A percentile compares a stretch with the other conserved stretches of the same genome.
Evolutionary conservation across 768 basidiomycete species (phyloP).

Genomic region (Cantharellus cinnabarinus): DNA sequence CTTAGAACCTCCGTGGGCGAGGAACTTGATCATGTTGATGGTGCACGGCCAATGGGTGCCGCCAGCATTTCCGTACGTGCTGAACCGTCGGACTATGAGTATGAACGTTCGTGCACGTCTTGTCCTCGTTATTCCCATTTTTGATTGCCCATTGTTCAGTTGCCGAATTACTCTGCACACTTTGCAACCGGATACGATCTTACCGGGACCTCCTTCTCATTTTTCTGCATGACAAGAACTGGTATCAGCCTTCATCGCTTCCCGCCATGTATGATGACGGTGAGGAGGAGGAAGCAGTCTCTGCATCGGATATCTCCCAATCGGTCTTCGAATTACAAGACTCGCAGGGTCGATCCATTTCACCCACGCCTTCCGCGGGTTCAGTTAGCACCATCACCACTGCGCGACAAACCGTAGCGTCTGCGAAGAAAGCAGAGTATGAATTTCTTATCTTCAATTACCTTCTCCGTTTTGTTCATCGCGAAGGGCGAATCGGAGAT

Average conservation of each 20-base stretch:
- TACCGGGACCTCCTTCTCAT: slow-evolving; percentile 84
- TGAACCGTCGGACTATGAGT: slow-evolving; percentile 73
- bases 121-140: neutral
- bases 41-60: slow-evolving; percentile 61
- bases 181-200: slow-evolving; percentile 82
- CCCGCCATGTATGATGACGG: slow-evolving; percentile 38
- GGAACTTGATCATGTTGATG: slow-evolving; percentile 72
- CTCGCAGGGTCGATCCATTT: slow-evolving; percentile 16
- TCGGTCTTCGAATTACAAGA: neutral
- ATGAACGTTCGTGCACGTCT: slow-evolving; percentile 42
- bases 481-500: slow-evolving; percentile 85
- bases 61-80: slow-evolving; percentile 46
- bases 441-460: slow-evolving; percentile 94
- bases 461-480: slow-evolving; percentile 81
- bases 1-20: slow-evolving; percentile 82
- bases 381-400: slow-evolving; percentile 33
- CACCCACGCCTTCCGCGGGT: slow-evolving; percentile 33
- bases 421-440: slow-evolving; percentile 56
- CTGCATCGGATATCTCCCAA: neutral
- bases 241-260: slow-evolving; percentile 57
- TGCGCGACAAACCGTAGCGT: slow-evolving; percentile 15
- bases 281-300: slow-evolving; percentile 24
- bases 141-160: slow-evolving; percentile 27
- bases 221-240: slow-evolving; percentile 89
- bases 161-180: slow-evolving; percentile 75